phyloP scores from a whole-genome alignment of 345 rosid species.

The Murraya koenigii region DNA sequence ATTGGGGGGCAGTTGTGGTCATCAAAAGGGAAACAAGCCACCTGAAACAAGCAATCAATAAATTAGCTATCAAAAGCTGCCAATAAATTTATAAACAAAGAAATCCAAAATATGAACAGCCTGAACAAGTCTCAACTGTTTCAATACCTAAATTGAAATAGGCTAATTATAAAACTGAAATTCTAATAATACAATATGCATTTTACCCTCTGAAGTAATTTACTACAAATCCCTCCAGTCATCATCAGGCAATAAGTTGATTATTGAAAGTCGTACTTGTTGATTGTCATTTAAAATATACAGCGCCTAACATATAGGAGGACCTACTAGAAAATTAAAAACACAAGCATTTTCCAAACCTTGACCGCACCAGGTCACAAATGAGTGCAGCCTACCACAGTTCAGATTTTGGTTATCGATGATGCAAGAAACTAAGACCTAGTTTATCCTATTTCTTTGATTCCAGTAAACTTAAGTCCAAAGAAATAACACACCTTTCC shows the following conservation, averaged over 20 bases:
- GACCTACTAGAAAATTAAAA: background rate
- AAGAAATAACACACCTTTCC: constrained; percentile 59
- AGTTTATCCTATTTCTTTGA: background rate
- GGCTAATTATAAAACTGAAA: background rate
- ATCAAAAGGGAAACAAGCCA: constrained; percentile 89
- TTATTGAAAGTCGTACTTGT: background rate
- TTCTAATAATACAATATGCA: background rate
- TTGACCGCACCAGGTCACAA: background rate
- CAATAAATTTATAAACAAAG: background rate
- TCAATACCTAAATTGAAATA: background rate
- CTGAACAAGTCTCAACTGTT: background rate
- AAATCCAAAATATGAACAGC: background rate
- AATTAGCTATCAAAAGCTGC: constrained; percentile 6
- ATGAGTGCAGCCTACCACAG: background rate
- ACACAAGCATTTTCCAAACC: background rate
- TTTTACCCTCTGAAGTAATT: background rate
- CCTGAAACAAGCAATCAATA: constrained; percentile 38
- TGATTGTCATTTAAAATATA: background rate
- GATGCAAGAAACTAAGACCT: background rate
- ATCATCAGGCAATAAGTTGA: background rate
- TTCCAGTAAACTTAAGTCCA: background rate
- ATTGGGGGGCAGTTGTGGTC: constrained; percentile 91
- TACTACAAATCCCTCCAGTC: background rate
- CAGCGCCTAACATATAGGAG: background rate
- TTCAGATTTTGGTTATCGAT: background rate